Percentiles rank a stretch among this genome's conserved stretches.
These are phyloP conservation scores for Lentinula sp. DNA, from an alignment of 768 basidiomycete species.

Conservation along the genomic window DNA sequence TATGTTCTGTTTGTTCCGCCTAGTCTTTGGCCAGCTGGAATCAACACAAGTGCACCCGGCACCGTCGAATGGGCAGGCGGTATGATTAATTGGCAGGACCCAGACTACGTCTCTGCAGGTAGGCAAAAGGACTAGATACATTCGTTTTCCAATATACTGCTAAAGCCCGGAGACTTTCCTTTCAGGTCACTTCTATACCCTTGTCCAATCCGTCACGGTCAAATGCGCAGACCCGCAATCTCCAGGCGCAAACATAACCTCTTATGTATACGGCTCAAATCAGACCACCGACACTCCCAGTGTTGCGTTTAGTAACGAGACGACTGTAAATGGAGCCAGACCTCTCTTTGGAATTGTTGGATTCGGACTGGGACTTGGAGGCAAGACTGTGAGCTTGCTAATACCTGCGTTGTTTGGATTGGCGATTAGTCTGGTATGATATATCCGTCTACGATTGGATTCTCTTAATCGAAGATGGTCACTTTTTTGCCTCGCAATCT, in stretches of 20 bases:
- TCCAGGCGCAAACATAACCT: constrained; percentile 42
- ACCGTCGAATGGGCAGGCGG: constrained; percentile 79
- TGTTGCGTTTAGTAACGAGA: constrained; percentile 53
- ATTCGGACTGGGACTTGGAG: constrained; percentile 11
- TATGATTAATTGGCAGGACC: constrained; percentile 76
- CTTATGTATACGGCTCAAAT: constrained; percentile 62
- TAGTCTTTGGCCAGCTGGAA: constrained; percentile 81
- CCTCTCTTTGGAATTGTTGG: constrained; percentile 3
- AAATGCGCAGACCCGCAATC: constrained; percentile 50
- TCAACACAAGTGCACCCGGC: constrained; percentile 51
- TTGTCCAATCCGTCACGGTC: constrained; percentile 56
- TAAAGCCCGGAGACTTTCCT: background rate
- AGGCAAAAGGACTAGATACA: constrained; percentile 9
- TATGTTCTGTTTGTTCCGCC: constrained; percentile 6
- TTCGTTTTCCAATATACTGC: background rate
- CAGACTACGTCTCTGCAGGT: constrained; percentile 69
- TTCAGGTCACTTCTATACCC: constrained; percentile 64
- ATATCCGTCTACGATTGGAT: background rate
- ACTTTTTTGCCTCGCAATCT: too few species aligned
- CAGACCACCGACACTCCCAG: constrained; percentile 43
- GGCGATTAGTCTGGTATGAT: background rate
- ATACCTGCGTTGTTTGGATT: constrained; percentile 10
- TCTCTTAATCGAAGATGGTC: background rate
- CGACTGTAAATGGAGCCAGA: constrained; percentile 44
- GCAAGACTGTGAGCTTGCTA: constrained; percentile 9